Evolutionary conservation across 164 flowering plant species (phyloP), one percentile per base, ranked within the genome.

Genomic region (Aristolochia californica): DNA sequence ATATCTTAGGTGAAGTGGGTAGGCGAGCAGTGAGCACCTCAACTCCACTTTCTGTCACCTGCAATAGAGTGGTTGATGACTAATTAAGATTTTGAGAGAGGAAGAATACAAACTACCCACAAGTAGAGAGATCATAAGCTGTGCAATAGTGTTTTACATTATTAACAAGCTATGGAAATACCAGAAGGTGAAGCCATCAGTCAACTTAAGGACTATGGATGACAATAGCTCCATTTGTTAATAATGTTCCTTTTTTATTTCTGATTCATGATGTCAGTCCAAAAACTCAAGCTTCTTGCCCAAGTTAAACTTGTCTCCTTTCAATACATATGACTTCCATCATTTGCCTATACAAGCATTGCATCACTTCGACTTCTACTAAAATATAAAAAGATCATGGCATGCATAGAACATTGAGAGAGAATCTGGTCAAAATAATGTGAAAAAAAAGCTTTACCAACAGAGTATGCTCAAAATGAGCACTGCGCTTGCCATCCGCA

Each of bases 401-500:
- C 5, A 1, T 50, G 17, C 26, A 13, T 13, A 21, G 4, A 49
- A 49, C n/a, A 1, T 22, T 23, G 3, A 9, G 5, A 0, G 24
- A 18, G 2, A 21, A 49, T 14, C 12, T 3, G 2, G 11, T 17
- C 4, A 16, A 18, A 17, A 18, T 49, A 49, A 24, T 24, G 13
- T 50, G 9, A 14, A 13, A 7, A 22, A 16, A 50, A 5, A 22
- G 23, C 27, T 10, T 64, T 80, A 89, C 99, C 96, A 93, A 56
- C 59, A 93, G 89, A 13, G 99, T 93, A 71, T 93, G 99, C 69
- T 93, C 99, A 76, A 93, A 93, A 70, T 89, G 99, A 38, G 99
- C 97, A 71, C 99, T 93, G 63, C 87, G 85, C 65, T 87, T 93
- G 30, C 99, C 99, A 76, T 93, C 99, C n/a, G 88, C 96, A 55